Percentiles rank a stretch among this genome's conserved stretches.
Conservation (phyloP, 169 alveolate species). For the Eimeria nieschulzi region DNA sequence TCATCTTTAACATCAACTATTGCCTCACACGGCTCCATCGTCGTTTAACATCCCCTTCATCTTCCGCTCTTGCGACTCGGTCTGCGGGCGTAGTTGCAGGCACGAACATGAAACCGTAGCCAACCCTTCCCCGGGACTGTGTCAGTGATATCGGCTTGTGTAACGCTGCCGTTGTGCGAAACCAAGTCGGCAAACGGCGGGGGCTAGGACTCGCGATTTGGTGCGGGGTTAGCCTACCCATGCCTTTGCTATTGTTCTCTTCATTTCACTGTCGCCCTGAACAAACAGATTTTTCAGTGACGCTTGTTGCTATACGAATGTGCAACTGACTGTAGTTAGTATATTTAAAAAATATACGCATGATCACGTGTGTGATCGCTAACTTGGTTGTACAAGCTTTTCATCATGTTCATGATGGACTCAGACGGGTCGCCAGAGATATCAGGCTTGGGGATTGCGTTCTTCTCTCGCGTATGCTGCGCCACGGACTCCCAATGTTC, state of each 20-base stretch:
- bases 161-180: neutral
- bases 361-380: neutral
- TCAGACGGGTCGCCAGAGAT: conserved; percentile 48
- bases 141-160: neutral
- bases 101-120: too few species aligned
- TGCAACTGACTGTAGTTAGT: too few species aligned
- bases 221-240: conserved; percentile 14
- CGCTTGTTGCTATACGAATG: too few species aligned
- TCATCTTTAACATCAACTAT: too few species aligned
- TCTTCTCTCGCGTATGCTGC: conserved; percentile 2
- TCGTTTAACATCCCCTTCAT: conserved; percentile 2
- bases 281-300: too few species aligned
- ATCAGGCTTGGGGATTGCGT: conserved; percentile 39
- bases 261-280: conserved; percentile 68
- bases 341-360: too few species aligned
- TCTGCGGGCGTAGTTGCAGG: neutral
- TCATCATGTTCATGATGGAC: conserved; percentile 67
- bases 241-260: conserved; percentile 55
- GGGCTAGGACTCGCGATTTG: neutral
- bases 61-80: conserved; percentile 65
- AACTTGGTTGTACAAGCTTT: conserved; percentile 46
- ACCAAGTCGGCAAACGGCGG: too few species aligned
- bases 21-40: conserved; percentile 6
- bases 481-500: conserved; percentile 58
- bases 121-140: too few species aligned